Percentiles rank a stretch among this genome's conserved stretches.
phyloP scores from a whole-genome alignment of 345 rosid genomes.

The Hypericum androsaemum region DNA sequence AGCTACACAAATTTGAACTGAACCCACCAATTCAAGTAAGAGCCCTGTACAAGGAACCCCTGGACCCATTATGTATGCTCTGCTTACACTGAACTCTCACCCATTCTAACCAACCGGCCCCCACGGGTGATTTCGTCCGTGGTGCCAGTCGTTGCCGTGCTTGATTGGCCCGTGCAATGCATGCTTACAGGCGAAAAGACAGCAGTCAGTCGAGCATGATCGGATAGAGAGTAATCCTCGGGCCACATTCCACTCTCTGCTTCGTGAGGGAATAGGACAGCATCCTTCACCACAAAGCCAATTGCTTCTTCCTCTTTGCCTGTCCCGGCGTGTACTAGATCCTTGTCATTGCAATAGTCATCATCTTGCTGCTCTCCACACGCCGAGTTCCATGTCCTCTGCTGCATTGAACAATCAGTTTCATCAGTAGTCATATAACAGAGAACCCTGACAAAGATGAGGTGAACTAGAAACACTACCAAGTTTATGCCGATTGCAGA shows the following conservation, averaged over 20 bases:
- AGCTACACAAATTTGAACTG: too few relatives aligned
- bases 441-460: too few relatives aligned
- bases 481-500: too few relatives aligned
- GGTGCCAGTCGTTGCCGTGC: too few relatives aligned
- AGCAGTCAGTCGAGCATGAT: conserved; percentile 66
- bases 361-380: conserved; percentile 9
- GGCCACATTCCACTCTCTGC: conserved; percentile 76
- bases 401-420: conserved; percentile 4
- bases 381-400: conserved; percentile 15
- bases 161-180: conserved; percentile 8
- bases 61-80: too few relatives aligned
- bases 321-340: neutral
- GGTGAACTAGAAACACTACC: too few relatives aligned
- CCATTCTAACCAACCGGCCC: too few relatives aligned
- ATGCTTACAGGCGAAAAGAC: conserved; percentile 61
- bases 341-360: neutral
- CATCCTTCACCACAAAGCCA: conserved; percentile 62
- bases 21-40: too few relatives aligned
- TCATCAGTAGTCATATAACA: neutral
- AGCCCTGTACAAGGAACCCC: too few relatives aligned
- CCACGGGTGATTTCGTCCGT: too few relatives aligned
- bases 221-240: conserved; percentile 62
- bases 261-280: conserved; percentile 67
- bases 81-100: too few relatives aligned
- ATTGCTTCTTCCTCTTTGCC: conserved; percentile 20